These are phyloP conservation scores for Clathrospora elynae DNA, from an alignment of 2,329 filamentous ascomycete species.

Conservation along the genomic window DNA sequence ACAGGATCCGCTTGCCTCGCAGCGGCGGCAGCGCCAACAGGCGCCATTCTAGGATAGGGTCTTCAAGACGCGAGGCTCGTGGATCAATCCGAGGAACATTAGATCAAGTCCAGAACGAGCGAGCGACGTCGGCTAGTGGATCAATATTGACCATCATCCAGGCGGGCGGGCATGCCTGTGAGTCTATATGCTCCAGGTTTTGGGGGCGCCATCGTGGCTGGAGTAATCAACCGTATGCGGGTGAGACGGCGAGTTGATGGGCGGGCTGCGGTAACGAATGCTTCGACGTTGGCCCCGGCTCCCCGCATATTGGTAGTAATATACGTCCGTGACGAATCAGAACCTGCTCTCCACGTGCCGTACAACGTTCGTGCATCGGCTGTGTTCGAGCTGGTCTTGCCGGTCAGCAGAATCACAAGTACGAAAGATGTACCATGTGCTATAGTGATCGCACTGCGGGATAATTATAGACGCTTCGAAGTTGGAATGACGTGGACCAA, in stretches of 20 bases:
- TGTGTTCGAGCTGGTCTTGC: neutral
- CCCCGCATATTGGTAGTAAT: constrained; percentile 22
- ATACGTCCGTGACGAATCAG: neutral
- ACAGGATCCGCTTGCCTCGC: constrained; percentile 45
- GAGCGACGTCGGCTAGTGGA: constrained; percentile 1
- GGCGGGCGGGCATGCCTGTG: constrained; percentile 7
- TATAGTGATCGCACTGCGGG: neutral
- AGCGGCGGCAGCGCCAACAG: constrained; percentile 18
- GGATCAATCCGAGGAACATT: no score
- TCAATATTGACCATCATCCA: constrained; percentile 3
- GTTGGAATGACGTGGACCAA: neutral
- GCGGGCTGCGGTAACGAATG: constrained; percentile 2
- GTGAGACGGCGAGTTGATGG: constrained; percentile 8
- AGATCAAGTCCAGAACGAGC: neutral
- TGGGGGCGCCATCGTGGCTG: constrained; percentile 5
- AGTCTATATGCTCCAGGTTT: constrained; percentile 16
- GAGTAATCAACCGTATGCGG: constrained; percentile 9
- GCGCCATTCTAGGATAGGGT: constrained; percentile 20
- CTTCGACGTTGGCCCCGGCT: constrained; percentile 14
- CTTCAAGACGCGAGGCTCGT: neutral
- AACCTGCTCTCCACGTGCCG: neutral
- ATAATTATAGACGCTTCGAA: neutral
- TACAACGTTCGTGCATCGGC: neutral
- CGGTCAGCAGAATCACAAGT: neutral
- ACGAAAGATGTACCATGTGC: neutral